Percentiles rank a stretch among this genome's conserved stretches.
phyloP scores from a whole-genome alignment of 116 monocot genomes.

The Phalaenopsis hybrid region DNA sequence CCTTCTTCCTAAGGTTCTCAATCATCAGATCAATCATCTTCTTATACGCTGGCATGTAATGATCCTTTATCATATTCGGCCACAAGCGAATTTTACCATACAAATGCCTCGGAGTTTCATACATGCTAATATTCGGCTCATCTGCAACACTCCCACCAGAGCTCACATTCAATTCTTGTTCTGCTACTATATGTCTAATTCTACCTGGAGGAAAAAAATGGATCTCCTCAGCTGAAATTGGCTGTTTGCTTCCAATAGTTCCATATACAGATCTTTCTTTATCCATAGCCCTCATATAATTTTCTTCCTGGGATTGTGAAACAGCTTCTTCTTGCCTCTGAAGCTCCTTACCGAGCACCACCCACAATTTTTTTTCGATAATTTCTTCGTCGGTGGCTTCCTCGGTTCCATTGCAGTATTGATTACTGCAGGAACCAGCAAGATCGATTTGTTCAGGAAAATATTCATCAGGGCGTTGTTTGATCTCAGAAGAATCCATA shows the following conservation, averaged over 20 bases:
- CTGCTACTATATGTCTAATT: constrained; percentile 64
- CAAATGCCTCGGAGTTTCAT: constrained; percentile 53
- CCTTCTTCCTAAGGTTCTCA: constrained; percentile 41
- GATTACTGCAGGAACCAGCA: background rate
- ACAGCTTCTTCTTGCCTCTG: constrained; percentile 7
- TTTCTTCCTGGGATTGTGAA: no score
- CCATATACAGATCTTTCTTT: constrained; percentile 43
- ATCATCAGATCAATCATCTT: constrained; percentile 65
- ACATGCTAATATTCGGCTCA: constrained; percentile 36
- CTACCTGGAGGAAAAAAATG: constrained; percentile 63
- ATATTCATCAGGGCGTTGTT: background rate
- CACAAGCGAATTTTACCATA: constrained; percentile 64
- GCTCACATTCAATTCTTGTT: constrained; percentile 12
- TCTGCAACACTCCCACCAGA: background rate
- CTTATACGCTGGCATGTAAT: constrained; percentile 77
- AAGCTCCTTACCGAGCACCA: constrained; percentile 49
- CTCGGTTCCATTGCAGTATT: constrained; percentile 23
- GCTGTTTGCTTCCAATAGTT: constrained; percentile 24
- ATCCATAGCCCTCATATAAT: constrained; percentile 17
- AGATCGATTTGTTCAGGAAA: background rate
- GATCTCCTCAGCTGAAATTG: constrained; percentile 23
- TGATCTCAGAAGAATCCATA: background rate
- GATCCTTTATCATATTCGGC: constrained; percentile 68
- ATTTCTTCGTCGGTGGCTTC: constrained; percentile 35
- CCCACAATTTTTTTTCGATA: constrained; percentile 53